Base-by-base conservation (phyloP, 2,329 filamentous ascomycete genomes). In the Xylaria sp. region DNA sequence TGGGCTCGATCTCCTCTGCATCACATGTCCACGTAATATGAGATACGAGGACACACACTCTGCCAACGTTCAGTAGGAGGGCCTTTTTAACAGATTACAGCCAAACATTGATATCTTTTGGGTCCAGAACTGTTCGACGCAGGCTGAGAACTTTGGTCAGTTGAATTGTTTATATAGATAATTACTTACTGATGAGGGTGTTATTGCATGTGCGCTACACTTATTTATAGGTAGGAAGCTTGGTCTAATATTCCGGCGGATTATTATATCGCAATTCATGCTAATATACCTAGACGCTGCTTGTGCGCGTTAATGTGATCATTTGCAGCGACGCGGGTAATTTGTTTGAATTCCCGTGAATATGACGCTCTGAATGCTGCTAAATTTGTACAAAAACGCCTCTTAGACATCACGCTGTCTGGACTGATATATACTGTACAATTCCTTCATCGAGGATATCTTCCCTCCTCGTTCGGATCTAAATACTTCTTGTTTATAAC, bases 401-500 rank as follows among this genome's bases (percentile, higher is more conserved):
- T 57, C 56, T 41, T 57, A 34, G 34, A 39, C 50, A 37, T 46
- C 20, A 59, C 28, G 48, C 41, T 18, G 13, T 20, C 39, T 51
- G 28, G 34, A 51, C 48, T 51, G 13, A 12, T 39, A 18, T 54
- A 58, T n/a, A 65, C 46, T 51, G 10, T 61, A 57, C 62, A 65
- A 9, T 60, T 48, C 25, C 18, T 13, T 54, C 18, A 34, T 2
- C 18, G 41, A 7, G 3, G 37, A 18, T 18, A 56, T 34, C 10
- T 55, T 55, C 28, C 37, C 28, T 32, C 7, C 15, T 54, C 34
- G 15, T 34, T 52, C 18, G 9, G 25, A n/a, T 23, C 13, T 18
- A 50, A 9, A 37, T 18, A 13, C 51, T 50, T 18, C 9, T 48
- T 15, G 3, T 64, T 74, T 89, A 96, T 79, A 97, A 79, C 87